These are phyloP conservation scores for Tillandsia leiboldiana DNA, from an alignment of 176 grass and related monocot species.

Conservation along the genomic window DNA sequence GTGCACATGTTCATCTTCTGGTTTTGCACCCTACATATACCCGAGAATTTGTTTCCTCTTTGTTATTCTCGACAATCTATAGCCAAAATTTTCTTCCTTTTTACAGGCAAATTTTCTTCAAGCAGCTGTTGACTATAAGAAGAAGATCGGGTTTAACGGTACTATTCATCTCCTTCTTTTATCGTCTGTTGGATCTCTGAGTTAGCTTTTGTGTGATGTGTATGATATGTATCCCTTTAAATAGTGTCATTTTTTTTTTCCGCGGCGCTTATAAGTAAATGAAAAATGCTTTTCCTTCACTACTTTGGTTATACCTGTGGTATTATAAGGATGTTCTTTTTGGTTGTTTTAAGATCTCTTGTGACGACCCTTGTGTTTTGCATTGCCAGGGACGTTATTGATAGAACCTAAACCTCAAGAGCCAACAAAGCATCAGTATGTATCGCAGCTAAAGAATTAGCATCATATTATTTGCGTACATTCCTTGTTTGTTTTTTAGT, in stretches of 20 bases:
- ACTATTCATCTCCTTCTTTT: slow-evolving; percentile 13
- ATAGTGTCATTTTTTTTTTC: background rate
- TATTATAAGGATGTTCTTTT: background rate
- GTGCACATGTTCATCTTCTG: background rate
- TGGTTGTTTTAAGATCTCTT: background rate
- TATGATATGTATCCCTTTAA: slow-evolving; percentile 1
- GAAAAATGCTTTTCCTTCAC: background rate
- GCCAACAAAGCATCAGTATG: slow-evolving; percentile 97
- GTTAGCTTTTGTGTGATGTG: background rate
- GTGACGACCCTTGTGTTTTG: slow-evolving; percentile 2
- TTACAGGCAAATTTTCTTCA: slow-evolving; percentile 84
- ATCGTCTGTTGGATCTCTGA: background rate
- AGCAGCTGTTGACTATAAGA: slow-evolving; percentile 82
- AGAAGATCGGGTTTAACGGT: slow-evolving; percentile 91
- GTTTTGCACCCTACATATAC: background rate
- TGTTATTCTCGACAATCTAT: background rate
- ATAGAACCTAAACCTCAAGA: slow-evolving; percentile 99
- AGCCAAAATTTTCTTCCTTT: background rate
- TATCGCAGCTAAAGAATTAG: slow-evolving; percentile 5
- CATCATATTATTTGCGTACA: background rate
- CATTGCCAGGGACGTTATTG: slow-evolving; percentile 54
- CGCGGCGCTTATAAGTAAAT: background rate
- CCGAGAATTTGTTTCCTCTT: background rate
- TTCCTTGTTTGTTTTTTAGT: background rate
- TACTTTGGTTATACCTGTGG: background rate